Base-by-base conservation (phyloP, 2,329 filamentous ascomycete species). In the Fusarium mangiferae region DNA sequence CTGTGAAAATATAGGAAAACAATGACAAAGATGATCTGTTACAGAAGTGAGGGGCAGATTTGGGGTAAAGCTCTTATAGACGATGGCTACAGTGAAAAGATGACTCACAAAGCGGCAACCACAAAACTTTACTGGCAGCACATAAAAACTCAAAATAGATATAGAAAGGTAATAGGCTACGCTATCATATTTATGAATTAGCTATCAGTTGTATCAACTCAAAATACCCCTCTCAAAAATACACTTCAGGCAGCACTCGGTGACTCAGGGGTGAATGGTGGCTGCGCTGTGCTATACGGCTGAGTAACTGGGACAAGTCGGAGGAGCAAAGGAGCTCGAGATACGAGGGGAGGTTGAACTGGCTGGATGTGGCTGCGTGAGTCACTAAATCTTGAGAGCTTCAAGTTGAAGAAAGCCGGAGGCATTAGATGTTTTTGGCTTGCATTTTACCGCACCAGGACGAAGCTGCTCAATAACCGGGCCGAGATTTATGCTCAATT, bases 401-500 rank as follows among this genome's bases (percentile, higher is more conserved):
- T 11, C 6, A 20, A 3, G 44, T 46, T 22, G 4, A 15, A 46
- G 18, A 46, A 20, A 45, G 2, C 44, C 3, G 11, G 5, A 45
- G 1, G n/a, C 11, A 8, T 41, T 39, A 22, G 20, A 14, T 45
- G 17, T 45, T 26, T 4, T 45, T 45, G 18, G 44, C 18, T 26
- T 45, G 44, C 12, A 5, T 20, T 46, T 20, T 28, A 28, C 24
- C 3, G 8, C 44, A 14, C 8, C 12, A 0, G 44, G 44, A 28
- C 7, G 44, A 46, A 22, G 44, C 44, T 20, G 18, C 44, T 45
- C 18, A 28, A 22, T 6, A 14, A 18, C 5, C 26, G 17, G 6
- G 17, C 1, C 0, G 11, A 26, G 2, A 18, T 44, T 18, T 15
- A 18, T 12, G n/a, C 2, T 8, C 6, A 44, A 18, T 8, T 44